Conservation (phyloP, 352 stramenopile genomes). For the Phytophthora constricta region DNA sequence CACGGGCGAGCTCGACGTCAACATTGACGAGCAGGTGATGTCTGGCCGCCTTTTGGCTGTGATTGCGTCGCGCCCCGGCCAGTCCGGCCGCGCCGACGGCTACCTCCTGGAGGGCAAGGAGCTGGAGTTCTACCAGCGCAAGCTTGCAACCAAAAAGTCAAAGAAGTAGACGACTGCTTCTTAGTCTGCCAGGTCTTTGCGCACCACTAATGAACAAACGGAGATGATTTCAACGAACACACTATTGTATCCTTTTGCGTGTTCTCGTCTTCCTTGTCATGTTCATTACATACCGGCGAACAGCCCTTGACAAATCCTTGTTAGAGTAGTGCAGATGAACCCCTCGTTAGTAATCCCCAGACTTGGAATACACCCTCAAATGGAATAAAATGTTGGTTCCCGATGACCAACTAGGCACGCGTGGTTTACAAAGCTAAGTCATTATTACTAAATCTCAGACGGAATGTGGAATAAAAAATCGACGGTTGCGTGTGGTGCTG, state of each 20-base stretch:
- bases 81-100: constrained; percentile 98
- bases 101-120: constrained; percentile 99
- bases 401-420: too few relatives aligned
- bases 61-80: constrained; percentile 98
- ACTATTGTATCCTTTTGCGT: constrained; percentile 16
- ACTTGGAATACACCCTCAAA: too few relatives aligned
- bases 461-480: too few relatives aligned
- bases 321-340: too few relatives aligned
- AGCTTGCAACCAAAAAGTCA: constrained; percentile 99
- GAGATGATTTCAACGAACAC: constrained; percentile 51
- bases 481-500: too few relatives aligned
- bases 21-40: constrained; percentile 97
- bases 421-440: too few relatives aligned
- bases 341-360: too few relatives aligned
- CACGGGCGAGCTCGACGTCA: constrained; percentile 91
- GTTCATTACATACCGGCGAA: too few relatives aligned
- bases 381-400: too few relatives aligned
- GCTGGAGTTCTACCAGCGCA: constrained; percentile 99
- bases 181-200: constrained; percentile 20
- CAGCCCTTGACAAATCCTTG: too few relatives aligned
- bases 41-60: constrained; percentile 96
- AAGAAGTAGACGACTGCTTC: constrained; percentile 86
- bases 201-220: constrained; percentile 50
- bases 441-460: too few relatives aligned
- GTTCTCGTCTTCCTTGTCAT: neutral